phyloP scores from a whole-genome alignment of 2,329 filamentous ascomycete genomes.

The Hymenotorrendiella dingleyae region DNA sequence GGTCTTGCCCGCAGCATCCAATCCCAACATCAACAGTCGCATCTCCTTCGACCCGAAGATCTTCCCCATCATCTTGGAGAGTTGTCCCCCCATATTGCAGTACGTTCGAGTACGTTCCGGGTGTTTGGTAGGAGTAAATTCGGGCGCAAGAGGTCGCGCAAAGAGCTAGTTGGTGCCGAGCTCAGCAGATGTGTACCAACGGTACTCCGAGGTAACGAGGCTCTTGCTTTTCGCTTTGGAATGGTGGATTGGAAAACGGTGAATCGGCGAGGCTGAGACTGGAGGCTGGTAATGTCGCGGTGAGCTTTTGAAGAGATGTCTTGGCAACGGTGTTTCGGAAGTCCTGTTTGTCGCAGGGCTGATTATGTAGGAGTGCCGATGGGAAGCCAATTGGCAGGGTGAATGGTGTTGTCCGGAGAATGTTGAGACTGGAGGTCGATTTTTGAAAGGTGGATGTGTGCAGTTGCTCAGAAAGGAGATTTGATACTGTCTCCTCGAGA shows the following conservation, averaged over 20 bases:
- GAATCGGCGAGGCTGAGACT: constrained; percentile 1
- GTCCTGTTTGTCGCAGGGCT: too few species aligned
- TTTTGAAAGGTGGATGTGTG: too few species aligned
- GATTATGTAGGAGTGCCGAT: too few species aligned
- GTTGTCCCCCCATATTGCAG: constrained; percentile 79
- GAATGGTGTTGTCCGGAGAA: too few species aligned
- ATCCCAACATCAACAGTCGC: constrained; percentile 99
- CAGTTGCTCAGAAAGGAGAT: too few species aligned
- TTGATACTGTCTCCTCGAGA: too few species aligned
- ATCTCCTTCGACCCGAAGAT: constrained; percentile 99
- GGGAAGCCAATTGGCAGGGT: too few species aligned
- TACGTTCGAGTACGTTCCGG: constrained; percentile 13
- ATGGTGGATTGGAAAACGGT: neutral
- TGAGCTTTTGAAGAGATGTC: too few species aligned
- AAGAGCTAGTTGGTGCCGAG: neutral
- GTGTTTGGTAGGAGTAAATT: neutral
- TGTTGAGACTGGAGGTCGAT: too few species aligned
- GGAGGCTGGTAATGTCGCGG: too few species aligned
- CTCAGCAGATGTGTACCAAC: neutral
- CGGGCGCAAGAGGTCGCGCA: neutral
- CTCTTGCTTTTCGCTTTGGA: neutral
- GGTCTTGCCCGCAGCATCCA: constrained; percentile 99
- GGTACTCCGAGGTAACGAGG: neutral
- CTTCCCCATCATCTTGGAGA: constrained; percentile 94
- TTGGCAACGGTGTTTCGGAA: too few species aligned